phyloP scores from a whole-genome alignment of 2,329 filamentous ascomycete species.

The Fusarium sacchari region DNA sequence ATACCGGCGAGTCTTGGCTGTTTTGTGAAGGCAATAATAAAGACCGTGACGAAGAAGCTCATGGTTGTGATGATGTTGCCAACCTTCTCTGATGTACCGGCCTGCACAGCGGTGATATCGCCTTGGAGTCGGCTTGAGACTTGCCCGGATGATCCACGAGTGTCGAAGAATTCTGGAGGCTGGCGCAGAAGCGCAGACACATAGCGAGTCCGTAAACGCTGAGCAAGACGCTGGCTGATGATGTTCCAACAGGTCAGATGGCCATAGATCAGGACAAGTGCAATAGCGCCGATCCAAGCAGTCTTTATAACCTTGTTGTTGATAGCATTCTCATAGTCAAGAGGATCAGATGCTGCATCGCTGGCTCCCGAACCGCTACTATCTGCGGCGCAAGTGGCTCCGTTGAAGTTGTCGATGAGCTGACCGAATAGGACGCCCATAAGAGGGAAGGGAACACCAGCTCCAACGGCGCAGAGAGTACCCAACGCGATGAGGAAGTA shows the following conservation, averaged over 20 bases:
- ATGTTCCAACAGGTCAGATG: constrained; percentile 73
- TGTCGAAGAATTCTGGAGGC: constrained; percentile 69
- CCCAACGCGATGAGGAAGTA: constrained; percentile 53
- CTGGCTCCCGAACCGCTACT: constrained; percentile 10
- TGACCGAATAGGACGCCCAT: constrained; percentile 72
- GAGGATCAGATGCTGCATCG: constrained; percentile 32
- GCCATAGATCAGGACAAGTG: constrained; percentile 70
- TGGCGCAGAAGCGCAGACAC: constrained; percentile 67
- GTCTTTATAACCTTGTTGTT: constrained; percentile 68
- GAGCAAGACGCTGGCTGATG: constrained; percentile 69
- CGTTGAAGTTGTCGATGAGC: constrained; percentile 69
- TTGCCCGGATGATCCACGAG: constrained; percentile 66
- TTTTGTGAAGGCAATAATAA: constrained; percentile 64
- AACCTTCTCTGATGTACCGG: constrained; percentile 77
- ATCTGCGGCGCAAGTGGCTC: constrained; percentile 58
- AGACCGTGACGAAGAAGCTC: constrained; percentile 74
- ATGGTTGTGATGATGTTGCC: constrained; percentile 70
- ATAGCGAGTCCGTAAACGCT: constrained; percentile 69
- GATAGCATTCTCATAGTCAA: constrained; percentile 54
- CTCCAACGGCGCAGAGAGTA: constrained; percentile 59
- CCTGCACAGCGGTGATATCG: constrained; percentile 73
- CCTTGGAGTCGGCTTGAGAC: constrained; percentile 71
- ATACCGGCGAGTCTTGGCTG: constrained; percentile 50
- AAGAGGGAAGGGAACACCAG: constrained; percentile 70
- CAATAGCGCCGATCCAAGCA: constrained; percentile 69